A percentile compares a stretch with the other conserved stretches of the same genome.
These are phyloP conservation scores for Penicillium paradoxum DNA, from an alignment of 495 filamentous ascomycete species.

Conservation along the genomic window DNA sequence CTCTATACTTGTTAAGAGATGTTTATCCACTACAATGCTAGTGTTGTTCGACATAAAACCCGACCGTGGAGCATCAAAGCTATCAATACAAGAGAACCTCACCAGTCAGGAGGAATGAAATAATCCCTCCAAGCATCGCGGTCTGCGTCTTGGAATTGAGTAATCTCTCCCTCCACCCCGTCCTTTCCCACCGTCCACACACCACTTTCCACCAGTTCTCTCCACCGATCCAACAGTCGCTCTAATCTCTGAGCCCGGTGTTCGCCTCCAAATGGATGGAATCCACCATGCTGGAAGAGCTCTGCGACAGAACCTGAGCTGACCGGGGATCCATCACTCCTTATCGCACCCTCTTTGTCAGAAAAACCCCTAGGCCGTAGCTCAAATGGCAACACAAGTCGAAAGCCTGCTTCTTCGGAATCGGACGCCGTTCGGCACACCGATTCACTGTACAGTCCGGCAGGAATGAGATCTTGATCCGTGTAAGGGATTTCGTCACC, in stretches of 20 bases:
- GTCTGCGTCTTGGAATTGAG: conserved; percentile 37
- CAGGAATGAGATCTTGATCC: conserved; percentile 16
- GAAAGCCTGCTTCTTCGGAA: conserved; percentile 18
- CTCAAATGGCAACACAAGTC: conserved; percentile 19
- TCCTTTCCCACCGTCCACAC: conserved; percentile 37
- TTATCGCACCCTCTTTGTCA: conserved; percentile 16
- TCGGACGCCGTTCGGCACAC: conserved; percentile 1
- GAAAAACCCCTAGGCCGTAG: conserved; percentile 1
- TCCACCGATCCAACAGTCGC: conserved; percentile 29
- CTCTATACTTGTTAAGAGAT: too few relatives aligned
- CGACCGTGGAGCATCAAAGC: too few relatives aligned
- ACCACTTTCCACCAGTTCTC: conserved; percentile 32
- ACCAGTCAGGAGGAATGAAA: conserved; percentile 31
- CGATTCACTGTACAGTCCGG: conserved; percentile 19
- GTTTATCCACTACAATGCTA: too few relatives aligned
- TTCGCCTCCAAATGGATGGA: conserved; percentile 33
- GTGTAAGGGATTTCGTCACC: too few relatives aligned
- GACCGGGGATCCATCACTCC: conserved; percentile 31
- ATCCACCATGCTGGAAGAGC: conserved; percentile 37
- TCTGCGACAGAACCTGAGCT: conserved; percentile 14
- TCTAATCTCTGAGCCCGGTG: conserved; percentile 31
- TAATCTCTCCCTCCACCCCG: conserved; percentile 36
- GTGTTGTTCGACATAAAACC: too few relatives aligned
- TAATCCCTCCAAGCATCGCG: conserved; percentile 27
- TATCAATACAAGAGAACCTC: too few relatives aligned